phyloP scores from a whole-genome alignment of 2,329 filamentous ascomycete genomes.

The Piedraia hortae region DNA sequence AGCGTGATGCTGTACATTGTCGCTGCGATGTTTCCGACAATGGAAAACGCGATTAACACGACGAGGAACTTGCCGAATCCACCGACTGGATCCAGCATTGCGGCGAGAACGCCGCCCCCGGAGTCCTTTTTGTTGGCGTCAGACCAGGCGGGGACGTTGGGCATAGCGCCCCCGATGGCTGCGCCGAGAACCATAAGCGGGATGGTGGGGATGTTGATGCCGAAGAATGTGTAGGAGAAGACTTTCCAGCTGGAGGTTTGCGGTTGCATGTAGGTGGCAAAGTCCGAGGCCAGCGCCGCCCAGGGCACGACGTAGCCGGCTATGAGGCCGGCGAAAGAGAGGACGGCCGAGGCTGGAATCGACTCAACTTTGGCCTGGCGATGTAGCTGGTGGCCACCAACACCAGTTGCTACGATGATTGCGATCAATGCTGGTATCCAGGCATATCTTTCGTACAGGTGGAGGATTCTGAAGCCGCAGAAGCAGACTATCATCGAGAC shows the following conservation, averaged over 20 bases:
- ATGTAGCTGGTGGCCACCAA: slow-evolving; percentile 32
- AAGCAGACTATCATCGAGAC: slow-evolving; percentile 36
- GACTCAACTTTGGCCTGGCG: slow-evolving; percentile 19
- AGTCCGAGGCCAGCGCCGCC: slow-evolving; percentile 38
- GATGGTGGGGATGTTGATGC: slow-evolving; percentile 29
- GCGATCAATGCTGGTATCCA: slow-evolving; percentile 36
- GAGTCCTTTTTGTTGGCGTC: slow-evolving; percentile 26
- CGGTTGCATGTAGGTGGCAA: slow-evolving; percentile 37
- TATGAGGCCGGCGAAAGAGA: slow-evolving; percentile 29
- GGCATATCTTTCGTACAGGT: slow-evolving; percentile 39
- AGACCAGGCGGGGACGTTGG: slow-evolving; percentile 24
- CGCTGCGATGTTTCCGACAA: slow-evolving; percentile 38
- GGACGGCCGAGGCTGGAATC: slow-evolving; percentile 21
- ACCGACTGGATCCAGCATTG: slow-evolving; percentile 30
- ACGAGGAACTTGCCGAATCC: slow-evolving; percentile 39
- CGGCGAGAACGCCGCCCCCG: slow-evolving; percentile 35
- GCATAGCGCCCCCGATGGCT: slow-evolving; percentile 31
- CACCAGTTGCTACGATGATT: slow-evolving; percentile 32
- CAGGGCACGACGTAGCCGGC: slow-evolving; percentile 42
- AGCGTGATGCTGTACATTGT: slow-evolving; percentile 37
- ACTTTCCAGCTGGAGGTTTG: slow-evolving; percentile 24
- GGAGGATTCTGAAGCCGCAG: slow-evolving; percentile 40
- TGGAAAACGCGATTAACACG: slow-evolving; percentile 33
- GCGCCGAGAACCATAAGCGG: slow-evolving; percentile 34
- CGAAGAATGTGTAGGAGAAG: slow-evolving; percentile 28